phyloP scores from a whole-genome alignment of 2,329 filamentous ascomycete genomes.

The Amesomyces nigricolor region DNA sequence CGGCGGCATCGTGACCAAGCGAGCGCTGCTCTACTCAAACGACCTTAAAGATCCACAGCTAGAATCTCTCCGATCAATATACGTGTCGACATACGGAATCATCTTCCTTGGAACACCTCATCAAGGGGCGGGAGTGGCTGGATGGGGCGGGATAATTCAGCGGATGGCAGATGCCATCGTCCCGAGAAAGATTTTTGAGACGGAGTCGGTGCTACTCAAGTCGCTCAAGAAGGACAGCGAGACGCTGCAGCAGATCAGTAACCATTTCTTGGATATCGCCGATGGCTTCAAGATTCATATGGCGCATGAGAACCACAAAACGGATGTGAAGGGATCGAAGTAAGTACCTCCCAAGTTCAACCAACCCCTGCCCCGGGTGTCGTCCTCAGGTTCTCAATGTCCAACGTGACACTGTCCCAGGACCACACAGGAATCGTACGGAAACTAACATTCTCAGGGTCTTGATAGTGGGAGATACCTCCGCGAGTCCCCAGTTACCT shows the following conservation, averaged over 20 bases:
- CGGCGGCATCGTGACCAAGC: slow-evolving; percentile 67
- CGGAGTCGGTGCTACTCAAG: slow-evolving; percentile 61
- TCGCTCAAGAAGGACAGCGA: slow-evolving; percentile 70
- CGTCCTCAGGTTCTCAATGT: background rate
- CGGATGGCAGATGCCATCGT: slow-evolving; percentile 60
- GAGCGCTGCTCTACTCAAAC: slow-evolving; percentile 61
- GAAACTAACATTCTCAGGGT: slow-evolving; percentile 31
- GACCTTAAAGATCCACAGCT: slow-evolving; percentile 54
- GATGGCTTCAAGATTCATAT: slow-evolving; percentile 68
- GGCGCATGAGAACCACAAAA: slow-evolving; percentile 69
- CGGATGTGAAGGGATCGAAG: slow-evolving; percentile 59
- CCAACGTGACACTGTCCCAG: background rate
- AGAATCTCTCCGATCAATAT: slow-evolving; percentile 62
- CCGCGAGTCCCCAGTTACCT: slow-evolving; percentile 62
- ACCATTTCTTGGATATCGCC: slow-evolving; percentile 65
- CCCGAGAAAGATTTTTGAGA: slow-evolving; percentile 61
- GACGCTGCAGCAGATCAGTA: slow-evolving; percentile 68
- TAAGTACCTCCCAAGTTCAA: slow-evolving; percentile 23
- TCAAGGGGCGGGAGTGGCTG: slow-evolving; percentile 60
- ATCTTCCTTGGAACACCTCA: slow-evolving; percentile 75
- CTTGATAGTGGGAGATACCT: slow-evolving; percentile 64
- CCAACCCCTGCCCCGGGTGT: background rate
- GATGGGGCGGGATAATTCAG: slow-evolving; percentile 63
- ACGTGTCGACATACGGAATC: slow-evolving; percentile 68
- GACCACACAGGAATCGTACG: background rate